Conservation (phyloP, 164 flowering plant genomes). For the Magnolia officinalis region DNA sequence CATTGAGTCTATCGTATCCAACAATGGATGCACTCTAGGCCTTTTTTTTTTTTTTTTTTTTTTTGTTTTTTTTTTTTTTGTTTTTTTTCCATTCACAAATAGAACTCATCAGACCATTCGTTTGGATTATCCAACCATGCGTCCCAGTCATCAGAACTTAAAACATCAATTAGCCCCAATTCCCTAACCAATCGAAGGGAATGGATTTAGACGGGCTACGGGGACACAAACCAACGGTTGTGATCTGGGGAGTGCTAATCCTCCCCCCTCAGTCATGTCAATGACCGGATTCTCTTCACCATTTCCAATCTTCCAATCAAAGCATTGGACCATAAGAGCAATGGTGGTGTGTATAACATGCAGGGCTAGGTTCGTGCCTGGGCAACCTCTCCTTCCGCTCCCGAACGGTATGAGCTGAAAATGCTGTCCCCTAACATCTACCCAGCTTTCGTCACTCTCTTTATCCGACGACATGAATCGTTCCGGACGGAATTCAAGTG, state of each 20-base stretch:
- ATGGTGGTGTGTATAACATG: neutral
- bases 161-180: neutral
- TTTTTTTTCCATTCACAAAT: neutral
- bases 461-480: slow-evolving; percentile 5
- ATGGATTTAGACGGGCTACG: slow-evolving; percentile 4
- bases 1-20: neutral
- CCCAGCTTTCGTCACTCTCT: neutral
- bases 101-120: neutral
- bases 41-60: no score
- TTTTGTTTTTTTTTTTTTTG: no score
- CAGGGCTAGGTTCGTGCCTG: slow-evolving; percentile 7
- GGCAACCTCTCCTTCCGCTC: slow-evolving; percentile 30
- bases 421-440: slow-evolving; percentile 33
- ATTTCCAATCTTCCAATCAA: slow-evolving; percentile 8
- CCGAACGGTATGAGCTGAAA: slow-evolving; percentile 36
- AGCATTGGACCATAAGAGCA: slow-evolving; percentile 11
- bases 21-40: neutral
- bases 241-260: neutral
- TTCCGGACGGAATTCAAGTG: slow-evolving; percentile 8
- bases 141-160: no score
- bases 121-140: neutral
- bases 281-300: neutral
- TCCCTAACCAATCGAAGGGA: neutral
- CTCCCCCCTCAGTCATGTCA: slow-evolving; percentile 7
- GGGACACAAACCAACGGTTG: slow-evolving; percentile 9